phyloP scores from a whole-genome alignment of 1,284 basidiomycete species.

The Apiotrichum akiyoshidainum region DNA sequence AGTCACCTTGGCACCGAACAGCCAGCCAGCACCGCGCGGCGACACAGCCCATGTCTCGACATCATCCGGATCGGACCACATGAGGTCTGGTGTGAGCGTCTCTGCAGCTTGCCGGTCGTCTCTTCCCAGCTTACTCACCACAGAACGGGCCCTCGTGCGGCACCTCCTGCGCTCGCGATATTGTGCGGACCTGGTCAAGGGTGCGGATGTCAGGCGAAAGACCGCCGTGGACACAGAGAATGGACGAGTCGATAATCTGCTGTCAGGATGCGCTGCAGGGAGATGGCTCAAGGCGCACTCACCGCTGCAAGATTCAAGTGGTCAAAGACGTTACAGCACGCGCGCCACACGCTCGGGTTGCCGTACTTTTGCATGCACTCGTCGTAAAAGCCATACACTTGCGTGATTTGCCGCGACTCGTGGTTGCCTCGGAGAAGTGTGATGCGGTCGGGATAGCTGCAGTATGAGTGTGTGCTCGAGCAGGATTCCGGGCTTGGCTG shows the following conservation, averaged over 20 bases:
- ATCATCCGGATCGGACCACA: constrained; percentile 98
- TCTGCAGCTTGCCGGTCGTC: too few species aligned
- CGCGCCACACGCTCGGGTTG: constrained; percentile 89
- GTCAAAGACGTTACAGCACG: constrained; percentile 92
- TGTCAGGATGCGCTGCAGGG: neutral
- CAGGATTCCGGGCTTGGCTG: too few species aligned
- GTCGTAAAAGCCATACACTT: constrained; percentile 97
- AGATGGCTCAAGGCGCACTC: constrained; percentile 40
- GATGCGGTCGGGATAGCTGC: constrained; percentile 83
- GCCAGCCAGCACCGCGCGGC: constrained; percentile 90
- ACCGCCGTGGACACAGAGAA: constrained; percentile 88
- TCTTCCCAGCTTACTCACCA: constrained; percentile 55
- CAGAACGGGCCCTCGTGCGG: constrained; percentile 98
- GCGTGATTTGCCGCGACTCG: constrained; percentile 93
- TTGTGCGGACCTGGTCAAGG: constrained; percentile 83
- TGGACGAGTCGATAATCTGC: constrained; percentile 88
- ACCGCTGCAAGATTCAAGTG: constrained; percentile 90
- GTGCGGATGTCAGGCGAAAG: constrained; percentile 88
- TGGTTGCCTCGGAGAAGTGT: constrained; percentile 91
- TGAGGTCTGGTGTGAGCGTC: constrained; percentile 65
- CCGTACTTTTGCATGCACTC: constrained; percentile 97
- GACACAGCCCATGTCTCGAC: constrained; percentile 94
- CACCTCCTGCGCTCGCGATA: constrained; percentile 89
- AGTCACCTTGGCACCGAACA: constrained; percentile 86
- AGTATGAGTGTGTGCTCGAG: constrained; percentile 35